Base-by-base conservation (phyloP, 805 yeast species). In the Cyberlindnera petersonii region DNA sequence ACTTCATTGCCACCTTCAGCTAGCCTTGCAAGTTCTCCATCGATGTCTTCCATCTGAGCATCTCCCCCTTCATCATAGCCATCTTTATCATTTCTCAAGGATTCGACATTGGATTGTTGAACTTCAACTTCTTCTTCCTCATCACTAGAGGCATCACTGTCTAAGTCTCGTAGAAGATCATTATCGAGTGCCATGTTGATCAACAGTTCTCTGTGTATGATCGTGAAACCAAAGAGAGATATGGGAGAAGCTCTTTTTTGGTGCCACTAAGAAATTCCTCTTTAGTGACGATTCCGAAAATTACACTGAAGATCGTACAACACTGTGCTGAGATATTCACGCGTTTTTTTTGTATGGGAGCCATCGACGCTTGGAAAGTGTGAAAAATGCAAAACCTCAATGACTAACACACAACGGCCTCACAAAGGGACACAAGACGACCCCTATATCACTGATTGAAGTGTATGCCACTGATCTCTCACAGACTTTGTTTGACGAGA, bases 151-250 rank as follows among this genome's bases (percentile, higher is more conserved):
- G 48, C 46, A 27, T 59, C 66, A 20, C 54, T 48, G 9, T 64
- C 69, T 24, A 65, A 41, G 26, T 65, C 71, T 6, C 53, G 46
- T 33, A 63, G 40, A 27, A 63, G 46, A 24, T 59, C 60, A 14
- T 53, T 47, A 1, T 54, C 38, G 20, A 47, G 16, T 7, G 53
- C 33, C 58, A 54, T 54, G n/a, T n/a, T n/a, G 5, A 9, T 20
- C 13, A 9, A 20, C 15, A 21, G n/a, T 20, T 15, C 6, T 17
- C 26, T 15, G 13, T 7, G 4, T 33, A 15, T 19, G 19, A 10
- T 20, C 16, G 34, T 13, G 34, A 9, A 5, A 18, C 14, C 21
- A 6, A n/a, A 15, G 14, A 31, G 31, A 28, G 33, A 30, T 30
- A 16, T 20, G n/a, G n/a, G n/a, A n/a, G n/a, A n/a, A n/a, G 24